These are phyloP conservation scores for Eucalyptus sideroxylon DNA, from an alignment of 345 rosid genomes.

Conservation along the genomic window DNA sequence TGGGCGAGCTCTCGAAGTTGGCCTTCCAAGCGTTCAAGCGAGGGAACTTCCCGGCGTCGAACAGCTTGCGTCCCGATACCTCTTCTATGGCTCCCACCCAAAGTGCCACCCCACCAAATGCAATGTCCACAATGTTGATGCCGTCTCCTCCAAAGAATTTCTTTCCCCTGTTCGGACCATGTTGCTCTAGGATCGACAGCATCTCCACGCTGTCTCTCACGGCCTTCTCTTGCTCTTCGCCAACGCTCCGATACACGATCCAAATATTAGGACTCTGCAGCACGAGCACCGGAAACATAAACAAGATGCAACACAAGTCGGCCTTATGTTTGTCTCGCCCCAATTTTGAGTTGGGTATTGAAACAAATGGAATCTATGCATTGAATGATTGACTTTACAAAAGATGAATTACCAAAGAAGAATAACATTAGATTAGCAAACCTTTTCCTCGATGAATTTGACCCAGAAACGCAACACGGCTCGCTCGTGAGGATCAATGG, in stretches of 20 bases:
- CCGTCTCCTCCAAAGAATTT: conserved; percentile 2
- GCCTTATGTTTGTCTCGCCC: neutral
- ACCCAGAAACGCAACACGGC: conserved; percentile 15
- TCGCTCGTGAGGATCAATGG: conserved; percentile 7
- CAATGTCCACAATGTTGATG: neutral
- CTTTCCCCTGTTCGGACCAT: conserved; percentile 1
- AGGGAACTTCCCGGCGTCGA: neutral
- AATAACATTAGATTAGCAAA: neutral
- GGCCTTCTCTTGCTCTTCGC: conserved; percentile 9
- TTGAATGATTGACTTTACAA: neutral
- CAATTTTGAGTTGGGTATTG: neutral
- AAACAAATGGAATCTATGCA: neutral
- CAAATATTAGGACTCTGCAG: neutral
- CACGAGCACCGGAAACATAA: neutral
- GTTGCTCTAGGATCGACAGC: conserved; percentile 1
- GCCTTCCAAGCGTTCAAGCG: neutral
- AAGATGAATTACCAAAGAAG: neutral
- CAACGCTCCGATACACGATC: neutral
- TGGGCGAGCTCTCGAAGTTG: neutral
- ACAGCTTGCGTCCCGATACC: neutral
- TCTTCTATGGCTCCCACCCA: neutral
- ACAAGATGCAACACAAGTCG: neutral
- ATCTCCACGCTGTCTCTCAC: neutral
- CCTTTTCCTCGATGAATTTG: conserved; percentile 20
- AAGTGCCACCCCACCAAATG: neutral